phyloP scores from a whole-genome alignment of 2,329 filamentous ascomycete genomes.

The Fusarium luffae region DNA sequence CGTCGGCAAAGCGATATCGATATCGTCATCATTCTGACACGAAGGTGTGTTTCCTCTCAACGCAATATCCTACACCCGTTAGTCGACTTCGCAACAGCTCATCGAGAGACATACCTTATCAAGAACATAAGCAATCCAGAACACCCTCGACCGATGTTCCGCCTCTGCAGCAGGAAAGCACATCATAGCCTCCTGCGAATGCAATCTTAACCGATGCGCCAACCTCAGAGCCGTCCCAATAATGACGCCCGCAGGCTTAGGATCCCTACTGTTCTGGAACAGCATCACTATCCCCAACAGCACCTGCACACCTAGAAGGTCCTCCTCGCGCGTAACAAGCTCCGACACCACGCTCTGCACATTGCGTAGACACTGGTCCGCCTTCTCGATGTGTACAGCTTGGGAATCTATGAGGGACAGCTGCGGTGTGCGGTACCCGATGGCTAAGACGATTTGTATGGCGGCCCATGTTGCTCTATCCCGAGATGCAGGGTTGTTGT shows the following conservation, averaged over 20 bases:
- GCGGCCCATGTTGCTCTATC: constrained; percentile 51
- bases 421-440: constrained; percentile 48
- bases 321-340: constrained; percentile 52
- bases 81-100: background rate
- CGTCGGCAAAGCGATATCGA: constrained; percentile 54
- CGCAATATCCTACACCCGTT: constrained; percentile 47
- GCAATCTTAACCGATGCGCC: constrained; percentile 52
- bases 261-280: constrained; percentile 52
- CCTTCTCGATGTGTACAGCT: constrained; percentile 34
- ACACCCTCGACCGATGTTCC: constrained; percentile 52
- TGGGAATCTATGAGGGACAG: constrained; percentile 33
- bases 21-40: constrained; percentile 53
- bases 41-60: constrained; percentile 53
- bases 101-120: constrained; percentile 49
- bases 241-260: constrained; percentile 52
- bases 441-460: constrained; percentile 54
- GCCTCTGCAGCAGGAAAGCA: constrained; percentile 46
- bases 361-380: constrained; percentile 51
- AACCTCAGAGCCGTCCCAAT: constrained; percentile 54
- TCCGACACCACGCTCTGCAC: constrained; percentile 54
- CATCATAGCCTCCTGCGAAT: constrained; percentile 45
- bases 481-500: constrained; percentile 37
- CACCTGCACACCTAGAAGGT: constrained; percentile 54
- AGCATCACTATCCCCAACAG: constrained; percentile 53
- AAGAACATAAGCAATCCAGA: constrained; percentile 56